Conservation (phyloP, 2,329 filamentous ascomycete species). For the Fusarium miscanthi region DNA sequence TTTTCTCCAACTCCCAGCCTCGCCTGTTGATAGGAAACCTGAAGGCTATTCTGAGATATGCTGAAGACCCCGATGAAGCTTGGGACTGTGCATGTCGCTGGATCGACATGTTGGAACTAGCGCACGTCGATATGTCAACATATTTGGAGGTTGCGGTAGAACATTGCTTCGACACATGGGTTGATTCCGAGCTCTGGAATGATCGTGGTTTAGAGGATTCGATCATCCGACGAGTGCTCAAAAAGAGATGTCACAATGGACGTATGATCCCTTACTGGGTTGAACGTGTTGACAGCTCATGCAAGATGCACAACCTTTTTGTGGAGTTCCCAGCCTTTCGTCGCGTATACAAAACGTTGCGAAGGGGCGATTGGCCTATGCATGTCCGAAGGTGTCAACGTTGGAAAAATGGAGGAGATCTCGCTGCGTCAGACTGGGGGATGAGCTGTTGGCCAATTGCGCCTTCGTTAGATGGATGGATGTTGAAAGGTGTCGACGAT, state of each 20-base stretch:
- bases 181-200: too few species aligned
- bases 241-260: rapidly evolving
- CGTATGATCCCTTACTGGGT: not conserved
- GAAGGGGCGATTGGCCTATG: too few species aligned
- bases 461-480: too few species aligned
- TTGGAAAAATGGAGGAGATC: too few species aligned
- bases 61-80: not conserved
- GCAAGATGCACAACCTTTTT: not conserved
- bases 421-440: too few species aligned
- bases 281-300: rapidly evolving
- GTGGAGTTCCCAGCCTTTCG: not conserved
- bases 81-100: not conserved
- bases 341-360: too few species aligned
- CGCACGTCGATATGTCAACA: rapidly evolving
- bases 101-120: not conserved
- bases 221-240: rapidly evolving
- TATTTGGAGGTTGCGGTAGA: rapidly evolving
- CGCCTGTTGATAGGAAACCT: rapidly evolving
- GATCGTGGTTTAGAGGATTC: not conserved
- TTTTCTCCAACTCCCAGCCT: rapidly evolving
- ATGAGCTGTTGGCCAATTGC: too few species aligned
- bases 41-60: rapidly evolving
- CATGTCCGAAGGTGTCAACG: too few species aligned
- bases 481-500: too few species aligned
- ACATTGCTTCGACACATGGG: rapidly evolving